These are phyloP conservation scores for Boletus rufocinnamomeus DNA, from an alignment of 768 basidiomycete species.

Conservation along the genomic window DNA sequence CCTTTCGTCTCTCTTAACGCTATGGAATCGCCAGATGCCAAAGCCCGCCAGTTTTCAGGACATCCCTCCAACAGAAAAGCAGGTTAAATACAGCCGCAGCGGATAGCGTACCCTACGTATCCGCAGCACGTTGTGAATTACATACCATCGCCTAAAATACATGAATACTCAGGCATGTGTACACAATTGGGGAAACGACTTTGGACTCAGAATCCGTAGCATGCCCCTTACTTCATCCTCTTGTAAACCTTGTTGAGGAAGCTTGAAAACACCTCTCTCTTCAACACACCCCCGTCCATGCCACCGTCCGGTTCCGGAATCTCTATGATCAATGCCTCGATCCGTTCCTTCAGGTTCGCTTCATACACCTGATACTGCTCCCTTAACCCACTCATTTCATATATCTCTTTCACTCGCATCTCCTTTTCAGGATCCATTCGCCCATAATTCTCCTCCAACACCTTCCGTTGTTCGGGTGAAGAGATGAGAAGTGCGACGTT, in stretches of 20 bases:
- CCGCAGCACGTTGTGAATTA: too few relatives aligned
- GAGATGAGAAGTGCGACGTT: neutral
- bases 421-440: neutral
- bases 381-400: neutral
- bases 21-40: too few relatives aligned
- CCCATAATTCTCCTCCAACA: slow-evolving; percentile 4
- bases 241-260: neutral
- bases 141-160: neutral
- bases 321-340: neutral
- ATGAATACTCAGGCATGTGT: neutral
- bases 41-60: neutral
- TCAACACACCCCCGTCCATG: neutral
- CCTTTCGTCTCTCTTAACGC: too few relatives aligned
- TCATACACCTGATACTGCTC: slow-evolving; percentile 2
- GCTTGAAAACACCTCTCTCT: neutral
- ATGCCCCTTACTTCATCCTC: neutral
- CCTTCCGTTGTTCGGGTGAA: neutral
- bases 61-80: neutral
- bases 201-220: too few relatives aligned
- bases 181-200: neutral
- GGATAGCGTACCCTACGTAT: neutral
- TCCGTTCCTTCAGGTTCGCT: neutral
- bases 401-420: slow-evolving; percentile 2
- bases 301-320: neutral
- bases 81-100: neutral